Evolutionary conservation across 495 filamentous ascomycete genomes (phyloP).

Genomic region (Daldinia decipiens): DNA sequence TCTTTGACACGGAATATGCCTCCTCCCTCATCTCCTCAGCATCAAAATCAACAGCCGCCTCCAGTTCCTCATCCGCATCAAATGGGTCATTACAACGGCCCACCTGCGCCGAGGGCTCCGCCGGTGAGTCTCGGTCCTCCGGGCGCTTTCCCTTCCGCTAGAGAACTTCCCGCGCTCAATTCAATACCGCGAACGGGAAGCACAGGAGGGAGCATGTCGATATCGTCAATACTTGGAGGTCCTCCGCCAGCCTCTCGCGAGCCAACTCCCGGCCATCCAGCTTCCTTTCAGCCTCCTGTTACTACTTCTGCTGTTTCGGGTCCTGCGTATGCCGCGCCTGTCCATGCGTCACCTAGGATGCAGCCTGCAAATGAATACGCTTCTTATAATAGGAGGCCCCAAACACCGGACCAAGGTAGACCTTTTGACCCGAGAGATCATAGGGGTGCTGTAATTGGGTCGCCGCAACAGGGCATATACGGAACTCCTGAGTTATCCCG

Average conservation of each 20-base stretch:
- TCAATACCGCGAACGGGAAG: conserved; percentile 57
- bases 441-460: conserved; percentile 57
- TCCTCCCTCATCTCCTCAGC: conserved; percentile 62
- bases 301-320: conserved; percentile 62
- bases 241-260: conserved; percentile 64
- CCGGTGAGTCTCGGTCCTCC: conserved; percentile 64
- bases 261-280: conserved; percentile 55
- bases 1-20: conserved; percentile 62
- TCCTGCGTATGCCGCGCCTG: conserved; percentile 54
- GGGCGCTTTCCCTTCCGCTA: conserved; percentile 59
- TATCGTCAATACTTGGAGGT: conserved; percentile 90
- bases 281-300: conserved; percentile 65
- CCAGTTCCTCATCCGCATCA: conserved; percentile 49
- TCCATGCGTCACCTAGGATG: conserved; percentile 65
- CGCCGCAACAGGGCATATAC: conserved; percentile 57
- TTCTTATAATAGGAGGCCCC: conserved; percentile 69
- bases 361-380: conserved; percentile 64
- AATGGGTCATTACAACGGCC: conserved; percentile 56
- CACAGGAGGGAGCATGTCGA: conserved; percentile 88
- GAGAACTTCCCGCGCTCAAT: conserved; percentile 65
- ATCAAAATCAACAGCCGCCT: conserved; percentile 51
- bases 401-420: conserved; percentile 75
- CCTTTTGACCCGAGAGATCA: conserved; percentile 60
- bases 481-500: conserved; percentile 64
- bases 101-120: conserved; percentile 59